Conservation (phyloP, 306 rosid species). For the Senna tora region DNA sequence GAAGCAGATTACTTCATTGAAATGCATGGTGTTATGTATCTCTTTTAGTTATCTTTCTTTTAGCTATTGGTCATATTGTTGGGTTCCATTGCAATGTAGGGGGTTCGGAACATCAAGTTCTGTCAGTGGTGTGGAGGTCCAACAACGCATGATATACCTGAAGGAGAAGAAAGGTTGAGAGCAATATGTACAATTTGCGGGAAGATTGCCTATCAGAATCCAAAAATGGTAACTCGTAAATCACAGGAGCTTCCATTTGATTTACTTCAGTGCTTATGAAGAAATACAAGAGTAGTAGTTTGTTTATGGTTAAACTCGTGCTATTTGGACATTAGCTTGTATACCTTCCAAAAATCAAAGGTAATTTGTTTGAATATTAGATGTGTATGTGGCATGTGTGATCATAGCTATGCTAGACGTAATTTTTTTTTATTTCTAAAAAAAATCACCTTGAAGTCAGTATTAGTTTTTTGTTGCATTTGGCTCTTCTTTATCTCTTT, state of each 20-base stretch:
- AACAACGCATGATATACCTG: conserved; percentile 75
- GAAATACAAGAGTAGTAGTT: not conserved
- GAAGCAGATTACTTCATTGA: not conserved
- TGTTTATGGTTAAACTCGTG: not conserved
- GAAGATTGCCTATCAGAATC: conserved; percentile 83
- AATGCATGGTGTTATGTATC: not conserved
- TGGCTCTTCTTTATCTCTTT: not conserved
- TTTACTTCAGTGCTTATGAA: conserved; percentile 24
- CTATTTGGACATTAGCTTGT: conserved; percentile 3
- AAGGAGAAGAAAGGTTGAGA: conserved; percentile 78
- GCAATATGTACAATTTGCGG: conserved; percentile 86
- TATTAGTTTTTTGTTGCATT: conserved; percentile 25
- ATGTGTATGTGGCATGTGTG: not conserved
- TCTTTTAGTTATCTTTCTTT: not conserved
- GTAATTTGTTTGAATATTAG: conserved; percentile 16
- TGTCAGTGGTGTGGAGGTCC: conserved; percentile 87
- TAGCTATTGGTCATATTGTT: conserved; percentile 2
- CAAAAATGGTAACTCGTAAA: conserved; percentile 72
- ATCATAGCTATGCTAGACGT: not conserved
- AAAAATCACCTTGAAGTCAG: not conserved
- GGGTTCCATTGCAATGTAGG: conserved; percentile 50
- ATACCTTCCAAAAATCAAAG: not conserved
- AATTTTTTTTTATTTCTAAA: not conserved
- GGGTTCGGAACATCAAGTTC: conserved; percentile 60
- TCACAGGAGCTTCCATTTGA: conserved; percentile 32